These are phyloP conservation scores for Cercospora zeae-maydis DNA, from an alignment of 2,329 filamentous ascomycete species.

Conservation along the genomic window DNA sequence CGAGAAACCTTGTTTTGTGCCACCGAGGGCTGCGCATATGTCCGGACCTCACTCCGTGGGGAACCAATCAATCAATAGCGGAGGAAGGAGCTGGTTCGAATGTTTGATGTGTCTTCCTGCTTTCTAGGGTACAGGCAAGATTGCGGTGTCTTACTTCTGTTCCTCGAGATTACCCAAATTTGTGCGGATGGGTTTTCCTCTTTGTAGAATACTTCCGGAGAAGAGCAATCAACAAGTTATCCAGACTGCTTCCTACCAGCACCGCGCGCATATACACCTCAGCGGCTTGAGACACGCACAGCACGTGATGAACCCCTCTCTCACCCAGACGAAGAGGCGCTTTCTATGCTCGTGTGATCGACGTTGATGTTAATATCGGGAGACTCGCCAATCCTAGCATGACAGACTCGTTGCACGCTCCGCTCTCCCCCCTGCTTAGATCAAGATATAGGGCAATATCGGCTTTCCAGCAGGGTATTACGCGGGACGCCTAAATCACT, in stretches of 20 bases:
- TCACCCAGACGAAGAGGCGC: too few relatives aligned
- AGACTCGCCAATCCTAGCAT: too few relatives aligned
- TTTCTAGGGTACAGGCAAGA: neutral
- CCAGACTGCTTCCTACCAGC: neutral
- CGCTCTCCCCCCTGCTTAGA: too few relatives aligned
- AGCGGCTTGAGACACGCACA: too few relatives aligned
- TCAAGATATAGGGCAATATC: too few relatives aligned
- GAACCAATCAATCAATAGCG: neutral
- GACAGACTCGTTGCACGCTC: too few relatives aligned
- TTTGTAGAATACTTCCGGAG: slow-evolving; percentile 11
- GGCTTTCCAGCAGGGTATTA: too few relatives aligned
- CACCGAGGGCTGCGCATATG: neutral
- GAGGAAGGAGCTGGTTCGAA: neutral
- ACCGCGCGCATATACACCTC: too few relatives aligned
- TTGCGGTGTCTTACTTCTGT: slow-evolving; percentile 1
- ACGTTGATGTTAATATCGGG: too few relatives aligned
- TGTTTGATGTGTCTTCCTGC: slow-evolving; percentile 4
- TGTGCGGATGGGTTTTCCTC: slow-evolving; percentile 7
- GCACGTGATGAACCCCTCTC: too few relatives aligned
- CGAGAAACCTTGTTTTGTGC: neutral
- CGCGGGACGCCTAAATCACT: too few relatives aligned
- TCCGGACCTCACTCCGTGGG: neutral
- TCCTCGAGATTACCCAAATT: slow-evolving; percentile 7
- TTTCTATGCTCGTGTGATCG: too few relatives aligned
- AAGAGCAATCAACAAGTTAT: slow-evolving; percentile 4